Evolutionary conservation across 768 basidiomycete species (phyloP).

Genomic region (Chalciporus chontae): DNA sequence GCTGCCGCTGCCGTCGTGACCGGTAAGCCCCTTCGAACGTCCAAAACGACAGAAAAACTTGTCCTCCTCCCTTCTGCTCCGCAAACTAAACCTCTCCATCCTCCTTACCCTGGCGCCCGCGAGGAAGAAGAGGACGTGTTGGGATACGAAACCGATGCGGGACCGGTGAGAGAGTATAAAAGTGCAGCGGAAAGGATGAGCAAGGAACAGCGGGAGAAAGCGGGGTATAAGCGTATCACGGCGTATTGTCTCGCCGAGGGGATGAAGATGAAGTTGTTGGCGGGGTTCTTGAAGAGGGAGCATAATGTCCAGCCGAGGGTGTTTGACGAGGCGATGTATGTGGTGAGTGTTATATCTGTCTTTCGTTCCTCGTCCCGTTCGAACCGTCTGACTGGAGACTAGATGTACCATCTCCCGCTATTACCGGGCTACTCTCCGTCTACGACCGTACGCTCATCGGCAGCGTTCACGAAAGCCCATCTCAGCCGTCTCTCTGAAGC

Average conservation of each 20-base stretch:
- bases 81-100: conserved; percentile 68
- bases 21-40: conserved; percentile 68
- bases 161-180: conserved; percentile 68
- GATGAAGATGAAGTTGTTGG: conserved; percentile 79
- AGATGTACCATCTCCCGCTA: conserved; percentile 92
- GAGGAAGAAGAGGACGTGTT: conserved; percentile 52
- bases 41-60: conserved; percentile 89
- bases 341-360: conserved; percentile 48
- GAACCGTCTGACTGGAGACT: conserved; percentile 1
- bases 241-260: conserved; percentile 88
- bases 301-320: conserved; percentile 85
- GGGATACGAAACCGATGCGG: conserved; percentile 64
- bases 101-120: conserved; percentile 12
- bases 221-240: conserved; percentile 78
- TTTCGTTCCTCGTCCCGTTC: background rate
- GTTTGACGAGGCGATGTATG: conserved; percentile 93
- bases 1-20: conserved; percentile 22
- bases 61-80: conserved; percentile 88
- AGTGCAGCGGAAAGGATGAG: conserved; percentile 86
- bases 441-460: conserved; percentile 82
- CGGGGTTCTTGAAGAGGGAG: conserved; percentile 86
- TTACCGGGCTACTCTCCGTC: conserved; percentile 88
- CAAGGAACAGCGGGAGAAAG: conserved; percentile 78
- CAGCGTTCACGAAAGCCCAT: conserved; percentile 55
- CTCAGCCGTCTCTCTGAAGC: conserved; percentile 75